Conservation (phyloP, 2,329 filamentous ascomycete genomes). For the Diaporthe aspalathi region DNA sequence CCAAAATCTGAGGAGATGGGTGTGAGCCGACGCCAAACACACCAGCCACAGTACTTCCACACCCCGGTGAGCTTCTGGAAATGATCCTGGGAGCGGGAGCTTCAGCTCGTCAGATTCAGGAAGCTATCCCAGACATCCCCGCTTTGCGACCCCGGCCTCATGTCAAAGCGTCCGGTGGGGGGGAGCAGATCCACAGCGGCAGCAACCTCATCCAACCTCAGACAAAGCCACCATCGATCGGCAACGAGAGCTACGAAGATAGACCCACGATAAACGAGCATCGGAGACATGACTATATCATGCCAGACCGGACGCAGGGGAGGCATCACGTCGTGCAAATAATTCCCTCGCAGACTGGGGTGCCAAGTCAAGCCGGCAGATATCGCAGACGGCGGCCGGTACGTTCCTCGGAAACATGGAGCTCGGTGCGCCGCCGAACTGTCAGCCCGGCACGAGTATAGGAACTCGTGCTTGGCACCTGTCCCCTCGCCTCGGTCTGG, state of each 20-base stretch:
- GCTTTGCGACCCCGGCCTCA: constrained; percentile 25
- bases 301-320: constrained; percentile 3
- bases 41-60: constrained; percentile 18
- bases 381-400: neutral
- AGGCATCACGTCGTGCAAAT: constrained; percentile 9
- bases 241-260: constrained; percentile 9
- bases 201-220: constrained; percentile 29
- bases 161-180: constrained; percentile 25
- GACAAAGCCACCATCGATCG: constrained; percentile 24
- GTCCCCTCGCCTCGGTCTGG: neutral
- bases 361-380: constrained; percentile 4
- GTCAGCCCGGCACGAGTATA: constrained; percentile 13
- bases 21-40: neutral
- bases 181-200: constrained; percentile 24
- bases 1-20: constrained; percentile 1
- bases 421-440: constrained; percentile 15
- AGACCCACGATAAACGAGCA: constrained; percentile 19
- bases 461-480: constrained; percentile 14
- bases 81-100: constrained; percentile 28
- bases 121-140: constrained; percentile 27
- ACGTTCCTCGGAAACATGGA: neutral
- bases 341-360: constrained; percentile 15
- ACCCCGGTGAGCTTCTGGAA: constrained; percentile 29
- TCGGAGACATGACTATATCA: constrained; percentile 23
- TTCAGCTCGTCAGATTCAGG: constrained; percentile 29